Evolutionary conservation across 2,329 filamentous ascomycete genomes (phyloP).

Genomic region (Fusarium clavum): DNA sequence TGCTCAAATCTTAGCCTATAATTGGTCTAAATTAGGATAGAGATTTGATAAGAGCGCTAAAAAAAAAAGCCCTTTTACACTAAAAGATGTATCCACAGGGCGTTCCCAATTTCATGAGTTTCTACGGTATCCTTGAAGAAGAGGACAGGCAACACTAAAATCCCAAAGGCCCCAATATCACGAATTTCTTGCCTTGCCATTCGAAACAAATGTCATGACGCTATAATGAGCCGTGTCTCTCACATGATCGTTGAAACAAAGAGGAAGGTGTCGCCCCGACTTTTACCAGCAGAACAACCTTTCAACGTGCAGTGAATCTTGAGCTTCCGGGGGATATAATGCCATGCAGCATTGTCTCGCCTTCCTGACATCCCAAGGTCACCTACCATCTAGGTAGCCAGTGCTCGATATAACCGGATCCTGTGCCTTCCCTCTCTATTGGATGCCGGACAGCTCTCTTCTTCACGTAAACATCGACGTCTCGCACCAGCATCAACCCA

Average conservation of each 20-base stretch:
- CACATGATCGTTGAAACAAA: background rate
- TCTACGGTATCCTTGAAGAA: too few relatives aligned
- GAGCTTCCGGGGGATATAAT: background rate
- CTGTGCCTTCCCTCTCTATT: too few relatives aligned
- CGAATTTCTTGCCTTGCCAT: too few relatives aligned
- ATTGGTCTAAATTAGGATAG: too few relatives aligned
- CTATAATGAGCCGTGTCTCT: background rate
- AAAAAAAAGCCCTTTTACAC: too few relatives aligned
- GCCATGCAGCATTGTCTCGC: background rate
- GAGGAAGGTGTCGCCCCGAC: background rate
- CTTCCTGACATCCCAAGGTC: background rate
- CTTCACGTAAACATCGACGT: background rate
- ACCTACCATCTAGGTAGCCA: background rate
- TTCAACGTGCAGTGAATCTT: background rate
- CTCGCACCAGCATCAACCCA: background rate
- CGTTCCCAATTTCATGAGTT: too few relatives aligned
- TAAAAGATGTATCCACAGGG: too few relatives aligned
- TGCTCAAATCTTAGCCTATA: too few relatives aligned
- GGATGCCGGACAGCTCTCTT: background rate
- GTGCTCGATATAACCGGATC: background rate
- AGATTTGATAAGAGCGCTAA: too few relatives aligned
- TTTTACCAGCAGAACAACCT: background rate
- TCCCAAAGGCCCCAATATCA: too few relatives aligned
- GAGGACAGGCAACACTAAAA: too few relatives aligned
- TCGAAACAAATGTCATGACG: too few relatives aligned